A percentile compares a stretch with the other conserved stretches of the same genome.
Conservation (phyloP, 805 yeast genomes). For the Teunomyces atbi region DNA sequence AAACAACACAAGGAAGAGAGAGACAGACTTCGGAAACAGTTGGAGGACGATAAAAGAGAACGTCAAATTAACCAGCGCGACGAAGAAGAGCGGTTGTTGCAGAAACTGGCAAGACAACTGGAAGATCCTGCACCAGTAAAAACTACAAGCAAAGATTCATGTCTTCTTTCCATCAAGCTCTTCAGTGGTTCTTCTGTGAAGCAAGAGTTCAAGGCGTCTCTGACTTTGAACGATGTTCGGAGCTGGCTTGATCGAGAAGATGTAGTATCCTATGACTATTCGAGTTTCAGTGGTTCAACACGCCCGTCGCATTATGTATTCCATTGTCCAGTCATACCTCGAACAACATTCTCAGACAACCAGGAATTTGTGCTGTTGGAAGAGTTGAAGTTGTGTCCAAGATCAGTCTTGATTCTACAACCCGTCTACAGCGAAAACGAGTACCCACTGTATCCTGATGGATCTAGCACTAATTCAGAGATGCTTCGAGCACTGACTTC, state of each 20-base stretch:
- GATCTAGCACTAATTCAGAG: conserved; percentile 14
- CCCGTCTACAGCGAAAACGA: conserved; percentile 44
- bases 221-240: conserved; percentile 58
- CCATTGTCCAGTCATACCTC: conserved; percentile 43
- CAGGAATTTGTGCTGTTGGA: conserved; percentile 52
- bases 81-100: conserved; percentile 3
- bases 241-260: conserved; percentile 55
- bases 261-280: conserved; percentile 33
- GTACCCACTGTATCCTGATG: conserved; percentile 16
- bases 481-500: conserved; percentile 5
- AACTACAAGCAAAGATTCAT: conserved; percentile 19
- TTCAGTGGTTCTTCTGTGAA: conserved; percentile 64
- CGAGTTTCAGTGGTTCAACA: conserved; percentile 49
- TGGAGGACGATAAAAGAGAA: conserved; percentile 54
- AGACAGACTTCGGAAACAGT: conserved; percentile 50
- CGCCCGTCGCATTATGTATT: conserved; percentile 51
- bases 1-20: conserved; percentile 51
- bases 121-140: conserved; percentile 11
- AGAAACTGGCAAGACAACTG: conserved; percentile 11
- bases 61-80: conserved; percentile 21
- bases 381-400: conserved; percentile 60
- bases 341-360: conserved; percentile 48
- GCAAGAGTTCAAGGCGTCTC: conserved; percentile 45
- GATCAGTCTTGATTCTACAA: conserved; percentile 73
- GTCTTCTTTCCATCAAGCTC: conserved; percentile 58